These are phyloP conservation scores for Gossypium gossypioides DNA, from an alignment of 441 rosid species.

Conservation along the genomic window DNA sequence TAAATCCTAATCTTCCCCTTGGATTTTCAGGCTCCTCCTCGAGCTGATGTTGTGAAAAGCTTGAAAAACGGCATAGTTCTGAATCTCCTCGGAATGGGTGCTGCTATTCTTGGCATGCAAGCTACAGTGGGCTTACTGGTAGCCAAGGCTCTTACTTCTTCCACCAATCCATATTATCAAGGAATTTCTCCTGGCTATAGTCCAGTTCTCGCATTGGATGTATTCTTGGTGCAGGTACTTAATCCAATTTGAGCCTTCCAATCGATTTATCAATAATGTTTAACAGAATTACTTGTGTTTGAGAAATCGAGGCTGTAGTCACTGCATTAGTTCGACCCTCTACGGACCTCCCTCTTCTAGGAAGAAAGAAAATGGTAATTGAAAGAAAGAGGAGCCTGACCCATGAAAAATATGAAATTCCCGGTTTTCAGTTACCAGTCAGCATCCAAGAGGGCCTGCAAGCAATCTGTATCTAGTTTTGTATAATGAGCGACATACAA, in stretches of 20 bases:
- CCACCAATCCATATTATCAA: slow-evolving; percentile 78
- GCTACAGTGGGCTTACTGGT: slow-evolving; percentile 79
- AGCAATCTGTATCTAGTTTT: background rate
- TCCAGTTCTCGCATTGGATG: slow-evolving; percentile 87
- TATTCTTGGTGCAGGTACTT: slow-evolving; percentile 87
- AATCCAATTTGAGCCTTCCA: background rate
- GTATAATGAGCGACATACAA: background rate
- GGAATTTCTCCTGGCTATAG: slow-evolving; percentile 66
- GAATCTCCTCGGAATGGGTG: slow-evolving; percentile 89
- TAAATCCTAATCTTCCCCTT: background rate
- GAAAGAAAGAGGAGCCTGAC: background rate
- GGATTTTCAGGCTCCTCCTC: slow-evolving; percentile 81
- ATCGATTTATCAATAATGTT: background rate
- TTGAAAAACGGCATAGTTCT: slow-evolving; percentile 68
- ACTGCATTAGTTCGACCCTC: background rate
- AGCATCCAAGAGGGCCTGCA: background rate
- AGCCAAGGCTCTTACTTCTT: slow-evolving; percentile 83
- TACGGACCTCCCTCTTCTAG: background rate
- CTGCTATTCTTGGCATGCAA: slow-evolving; percentile 94
- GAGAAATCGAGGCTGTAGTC: background rate
- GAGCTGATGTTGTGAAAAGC: slow-evolving; percentile 90
- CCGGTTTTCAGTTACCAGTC: background rate
- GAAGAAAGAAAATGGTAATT: background rate
- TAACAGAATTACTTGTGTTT: background rate
- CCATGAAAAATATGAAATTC: background rate